Conservation (phyloP, 345 rosid species). For the Capsella bursapastoris region DNA sequence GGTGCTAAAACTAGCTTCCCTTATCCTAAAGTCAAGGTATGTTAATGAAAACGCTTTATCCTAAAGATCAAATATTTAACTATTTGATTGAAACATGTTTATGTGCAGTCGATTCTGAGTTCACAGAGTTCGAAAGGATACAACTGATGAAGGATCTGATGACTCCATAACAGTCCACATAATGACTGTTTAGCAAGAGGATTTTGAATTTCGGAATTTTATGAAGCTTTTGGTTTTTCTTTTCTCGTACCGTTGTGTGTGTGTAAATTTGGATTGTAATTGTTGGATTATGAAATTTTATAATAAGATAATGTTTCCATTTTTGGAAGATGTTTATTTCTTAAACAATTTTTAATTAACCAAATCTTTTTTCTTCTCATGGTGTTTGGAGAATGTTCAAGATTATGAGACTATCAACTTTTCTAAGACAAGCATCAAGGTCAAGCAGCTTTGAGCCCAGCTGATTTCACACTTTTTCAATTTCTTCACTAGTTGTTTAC, state of each 20-base stretch:
- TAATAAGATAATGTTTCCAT: background rate
- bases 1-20: constrained; percentile 50
- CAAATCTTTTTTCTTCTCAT: too few relatives aligned
- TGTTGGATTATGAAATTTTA: background rate
- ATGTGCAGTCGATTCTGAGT: constrained; percentile 36
- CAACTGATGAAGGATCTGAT: constrained; percentile 22
- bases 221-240: background rate
- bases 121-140: constrained; percentile 37
- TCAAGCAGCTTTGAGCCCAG: too few relatives aligned
- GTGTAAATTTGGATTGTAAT: constrained; percentile 15
- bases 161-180: background rate
- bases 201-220: constrained; percentile 11
- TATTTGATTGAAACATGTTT: background rate
- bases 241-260: background rate
- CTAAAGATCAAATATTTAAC: background rate
- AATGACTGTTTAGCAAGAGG: background rate
- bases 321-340: too few relatives aligned
- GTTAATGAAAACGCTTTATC: background rate
- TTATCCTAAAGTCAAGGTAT: constrained; percentile 64
- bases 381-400: too few relatives aligned
- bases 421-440: too few relatives aligned
- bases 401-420: too few relatives aligned
- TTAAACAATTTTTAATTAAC: too few relatives aligned
- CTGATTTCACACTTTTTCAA: too few relatives aligned
- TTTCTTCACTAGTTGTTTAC: too few relatives aligned